These are phyloP conservation scores for sunflower (Helianthus annuus) DNA, from an alignment of 129 eudicot species.

Conservation along the genomic window DNA sequence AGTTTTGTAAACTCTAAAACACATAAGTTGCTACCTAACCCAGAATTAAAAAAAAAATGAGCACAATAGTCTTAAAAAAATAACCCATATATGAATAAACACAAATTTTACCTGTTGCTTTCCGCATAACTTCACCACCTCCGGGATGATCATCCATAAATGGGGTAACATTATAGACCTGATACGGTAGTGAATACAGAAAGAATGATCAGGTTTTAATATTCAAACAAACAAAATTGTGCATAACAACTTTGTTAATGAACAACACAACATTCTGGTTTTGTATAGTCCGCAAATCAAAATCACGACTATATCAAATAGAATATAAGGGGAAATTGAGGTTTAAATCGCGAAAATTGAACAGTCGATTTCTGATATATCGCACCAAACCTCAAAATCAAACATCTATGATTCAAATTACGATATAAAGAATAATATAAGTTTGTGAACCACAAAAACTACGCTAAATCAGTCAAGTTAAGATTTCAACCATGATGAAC, in stretches of 20 bases:
- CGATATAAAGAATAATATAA: too few relatives aligned
- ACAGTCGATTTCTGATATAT: not conserved
- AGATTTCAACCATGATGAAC: too few relatives aligned
- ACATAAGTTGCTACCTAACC: too few relatives aligned
- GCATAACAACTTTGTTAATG: not conserved
- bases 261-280: not conserved
- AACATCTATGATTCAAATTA: not conserved
- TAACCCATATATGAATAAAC: too few relatives aligned
- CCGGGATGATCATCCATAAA: constrained; percentile 96
- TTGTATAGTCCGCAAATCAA: too few relatives aligned
- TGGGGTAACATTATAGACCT: constrained; percentile 82
- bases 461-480: too few relatives aligned
- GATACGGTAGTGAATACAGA: not conserved
- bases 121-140: constrained; percentile 78
- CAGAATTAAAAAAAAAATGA: too few relatives aligned
- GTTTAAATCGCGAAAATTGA: not conserved
- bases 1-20: too few relatives aligned
- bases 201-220: not conserved
- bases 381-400: not conserved
- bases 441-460: too few relatives aligned
- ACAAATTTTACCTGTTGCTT: constrained; percentile 59
- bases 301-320: too few relatives aligned
- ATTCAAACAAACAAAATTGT: not conserved
- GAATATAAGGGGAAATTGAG: too few relatives aligned
- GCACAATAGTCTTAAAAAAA: too few relatives aligned